Percentiles rank a stretch among this genome's conserved stretches.
Conservation (phyloP, 306 rosid genomes). For the Ammopiptanthus mongolicus region DNA sequence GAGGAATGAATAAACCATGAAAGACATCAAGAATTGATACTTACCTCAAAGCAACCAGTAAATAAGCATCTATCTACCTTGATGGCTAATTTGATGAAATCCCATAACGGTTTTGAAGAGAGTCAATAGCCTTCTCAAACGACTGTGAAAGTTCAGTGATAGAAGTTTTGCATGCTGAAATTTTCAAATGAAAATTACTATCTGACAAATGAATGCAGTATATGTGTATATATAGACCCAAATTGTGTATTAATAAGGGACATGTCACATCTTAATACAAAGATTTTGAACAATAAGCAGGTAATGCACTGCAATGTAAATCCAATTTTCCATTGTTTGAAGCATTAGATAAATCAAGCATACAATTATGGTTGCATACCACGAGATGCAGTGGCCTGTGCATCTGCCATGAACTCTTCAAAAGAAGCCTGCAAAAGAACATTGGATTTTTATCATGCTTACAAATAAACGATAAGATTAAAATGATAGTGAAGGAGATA, state of each 20-base stretch:
- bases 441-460: background rate
- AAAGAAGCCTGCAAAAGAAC: constrained; percentile 58
- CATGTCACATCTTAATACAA: background rate
- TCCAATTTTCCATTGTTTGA: background rate
- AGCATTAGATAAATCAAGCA: background rate
- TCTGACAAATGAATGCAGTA: background rate
- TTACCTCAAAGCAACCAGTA: constrained; percentile 23
- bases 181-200: constrained; percentile 1
- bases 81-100: constrained; percentile 45
- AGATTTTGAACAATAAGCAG: background rate
- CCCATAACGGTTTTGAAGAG: constrained; percentile 60
- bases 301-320: background rate
- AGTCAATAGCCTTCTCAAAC: constrained; percentile 64
- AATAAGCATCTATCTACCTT: constrained; percentile 6
- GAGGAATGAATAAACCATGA: constrained; percentile 6
- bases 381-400: constrained; percentile 61
- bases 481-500: background rate
- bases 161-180: constrained; percentile 73
- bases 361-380: constrained; percentile 35
- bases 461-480: background rate
- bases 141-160: constrained; percentile 62
- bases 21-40: background rate
- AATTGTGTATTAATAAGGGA: background rate
- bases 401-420: constrained; percentile 69
- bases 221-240: background rate